These are phyloP conservation scores for Vigna radiata DNA, from an alignment of 306 rosid species.

Conservation along the genomic window DNA sequence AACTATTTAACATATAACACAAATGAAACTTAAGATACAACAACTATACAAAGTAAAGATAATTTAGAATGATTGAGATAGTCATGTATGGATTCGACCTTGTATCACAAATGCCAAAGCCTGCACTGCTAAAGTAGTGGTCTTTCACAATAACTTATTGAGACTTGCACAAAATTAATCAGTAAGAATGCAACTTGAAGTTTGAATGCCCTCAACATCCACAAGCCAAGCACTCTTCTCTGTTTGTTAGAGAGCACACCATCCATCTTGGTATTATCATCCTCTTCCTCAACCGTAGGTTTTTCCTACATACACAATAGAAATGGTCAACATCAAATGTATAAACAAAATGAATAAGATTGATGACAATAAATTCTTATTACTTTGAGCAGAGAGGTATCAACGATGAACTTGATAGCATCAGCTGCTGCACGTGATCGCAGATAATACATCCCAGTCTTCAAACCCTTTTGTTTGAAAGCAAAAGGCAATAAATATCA, in stretches of 20 bases:
- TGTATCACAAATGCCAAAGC: neutral
- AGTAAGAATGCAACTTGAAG: neutral
- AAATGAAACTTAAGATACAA: constrained; percentile 18
- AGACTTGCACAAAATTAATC: neutral
- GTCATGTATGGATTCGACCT: neutral
- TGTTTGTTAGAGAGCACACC: constrained; percentile 86
- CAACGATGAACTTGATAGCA: constrained; percentile 92
- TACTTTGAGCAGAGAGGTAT: constrained; percentile 68
- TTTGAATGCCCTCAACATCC: constrained; percentile 62
- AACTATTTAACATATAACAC: constrained; percentile 7
- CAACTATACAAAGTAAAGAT: constrained; percentile 45
- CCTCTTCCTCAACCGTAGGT: constrained; percentile 44
- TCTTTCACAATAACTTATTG: neutral
- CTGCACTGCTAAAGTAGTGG: neutral
- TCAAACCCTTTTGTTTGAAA: constrained; percentile 65
- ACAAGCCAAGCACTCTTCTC: constrained; percentile 85
- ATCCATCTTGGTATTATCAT: constrained; percentile 68
- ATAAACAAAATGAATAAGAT: neutral
- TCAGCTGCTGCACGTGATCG: constrained; percentile 85
- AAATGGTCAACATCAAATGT: neutral
- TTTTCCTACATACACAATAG: constrained; percentile 56
- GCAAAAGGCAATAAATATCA: constrained; percentile 19
- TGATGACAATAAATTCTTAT: neutral
- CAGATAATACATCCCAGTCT: constrained; percentile 93
- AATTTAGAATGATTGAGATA: neutral